A percentile compares a stretch with the other conserved stretches of the same genome.
Evolutionary conservation across 768 basidiomycete species (phyloP).

Genomic region (Lentinula detonsa): DNA sequence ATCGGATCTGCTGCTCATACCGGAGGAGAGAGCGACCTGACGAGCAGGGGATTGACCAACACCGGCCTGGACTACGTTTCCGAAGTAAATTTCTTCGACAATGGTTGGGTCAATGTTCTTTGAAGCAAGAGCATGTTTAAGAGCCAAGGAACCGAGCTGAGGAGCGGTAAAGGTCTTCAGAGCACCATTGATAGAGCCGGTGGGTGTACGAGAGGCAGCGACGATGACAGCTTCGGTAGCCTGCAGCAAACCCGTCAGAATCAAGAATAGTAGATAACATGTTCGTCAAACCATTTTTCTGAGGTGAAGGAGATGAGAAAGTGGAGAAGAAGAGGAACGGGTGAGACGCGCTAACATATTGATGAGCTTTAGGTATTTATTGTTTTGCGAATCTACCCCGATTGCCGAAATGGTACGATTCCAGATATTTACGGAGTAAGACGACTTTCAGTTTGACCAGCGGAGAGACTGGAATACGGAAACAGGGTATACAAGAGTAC

Average conservation of each 20-base stretch:
- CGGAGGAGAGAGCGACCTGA: conserved; percentile 91
- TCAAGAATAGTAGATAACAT: background rate
- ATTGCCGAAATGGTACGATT: conserved; percentile 30
- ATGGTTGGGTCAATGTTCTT: conserved; percentile 72
- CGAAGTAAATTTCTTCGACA: conserved; percentile 96
- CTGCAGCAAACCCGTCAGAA: conserved; percentile 19
- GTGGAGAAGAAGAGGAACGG: conserved; percentile 29
- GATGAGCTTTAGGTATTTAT: conserved; percentile 20
- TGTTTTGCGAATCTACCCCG: conserved; percentile 7
- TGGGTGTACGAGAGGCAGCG: conserved; percentile 88
- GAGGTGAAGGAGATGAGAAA: conserved; percentile 24
- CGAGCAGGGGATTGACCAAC: conserved; percentile 98
- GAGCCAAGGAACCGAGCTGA: conserved; percentile 81
- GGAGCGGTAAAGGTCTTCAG: conserved; percentile 88
- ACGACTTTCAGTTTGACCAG: background rate
- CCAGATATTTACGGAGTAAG: background rate
- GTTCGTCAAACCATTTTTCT: conserved; percentile 46
- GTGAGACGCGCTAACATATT: conserved; percentile 42
- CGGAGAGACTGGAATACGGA: background rate
- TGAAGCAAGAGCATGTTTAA: conserved; percentile 85
- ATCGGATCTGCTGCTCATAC: conserved; percentile 79
- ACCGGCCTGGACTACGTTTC: conserved; percentile 96
- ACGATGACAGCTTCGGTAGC: conserved; percentile 89
- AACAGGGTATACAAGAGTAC: background rate
- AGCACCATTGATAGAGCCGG: conserved; percentile 86